Percentiles rank a stretch among this genome's conserved stretches.
Evolutionary conservation across 2,329 filamentous ascomycete species (phyloP).

Genomic region (Arthrocladium fulminans): DNA sequence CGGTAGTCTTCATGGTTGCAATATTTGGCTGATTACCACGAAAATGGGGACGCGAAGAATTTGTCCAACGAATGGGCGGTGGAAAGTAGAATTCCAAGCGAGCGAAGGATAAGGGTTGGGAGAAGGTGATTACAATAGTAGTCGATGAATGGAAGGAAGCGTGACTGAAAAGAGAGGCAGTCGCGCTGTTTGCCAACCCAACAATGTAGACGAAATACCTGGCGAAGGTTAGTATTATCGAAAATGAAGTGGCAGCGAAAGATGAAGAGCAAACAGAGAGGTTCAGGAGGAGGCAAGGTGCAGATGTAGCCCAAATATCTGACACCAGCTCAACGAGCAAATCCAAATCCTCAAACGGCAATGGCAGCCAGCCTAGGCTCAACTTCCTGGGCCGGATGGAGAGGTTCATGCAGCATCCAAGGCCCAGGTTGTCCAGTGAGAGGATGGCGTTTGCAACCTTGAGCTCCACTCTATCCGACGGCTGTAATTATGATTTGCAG

Average conservation of each 20-base stretch:
- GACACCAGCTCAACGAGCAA: neutral
- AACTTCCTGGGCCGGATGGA: neutral
- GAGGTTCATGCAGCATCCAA: neutral
- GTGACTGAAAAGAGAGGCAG: conserved; percentile 11
- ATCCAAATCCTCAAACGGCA: neutral
- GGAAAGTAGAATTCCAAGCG: conserved; percentile 2
- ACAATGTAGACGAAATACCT: neutral
- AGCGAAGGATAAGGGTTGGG: neutral
- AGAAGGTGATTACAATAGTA: conserved; percentile 1
- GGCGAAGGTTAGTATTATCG: neutral
- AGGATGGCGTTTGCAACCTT: neutral
- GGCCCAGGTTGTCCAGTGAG: neutral
- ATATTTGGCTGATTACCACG: neutral
- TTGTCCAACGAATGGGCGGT: conserved; percentile 1
- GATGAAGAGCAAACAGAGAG: neutral
- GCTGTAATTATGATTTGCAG: conserved; percentile 2
- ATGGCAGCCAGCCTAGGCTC: conserved; percentile 2
- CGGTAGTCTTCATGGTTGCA: conserved; percentile 46
- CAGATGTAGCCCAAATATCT: neutral
- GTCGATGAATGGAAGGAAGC: neutral
- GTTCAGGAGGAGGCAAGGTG: conserved; percentile 5
- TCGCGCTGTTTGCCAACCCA: neutral
- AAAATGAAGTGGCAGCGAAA: conserved; percentile 6
- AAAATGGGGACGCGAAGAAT: neutral
- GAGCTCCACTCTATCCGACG: neutral